These are phyloP conservation scores for Eragrostis curvula DNA, from an alignment of 176 grass and related monocot genomes.

Conservation along the genomic window DNA sequence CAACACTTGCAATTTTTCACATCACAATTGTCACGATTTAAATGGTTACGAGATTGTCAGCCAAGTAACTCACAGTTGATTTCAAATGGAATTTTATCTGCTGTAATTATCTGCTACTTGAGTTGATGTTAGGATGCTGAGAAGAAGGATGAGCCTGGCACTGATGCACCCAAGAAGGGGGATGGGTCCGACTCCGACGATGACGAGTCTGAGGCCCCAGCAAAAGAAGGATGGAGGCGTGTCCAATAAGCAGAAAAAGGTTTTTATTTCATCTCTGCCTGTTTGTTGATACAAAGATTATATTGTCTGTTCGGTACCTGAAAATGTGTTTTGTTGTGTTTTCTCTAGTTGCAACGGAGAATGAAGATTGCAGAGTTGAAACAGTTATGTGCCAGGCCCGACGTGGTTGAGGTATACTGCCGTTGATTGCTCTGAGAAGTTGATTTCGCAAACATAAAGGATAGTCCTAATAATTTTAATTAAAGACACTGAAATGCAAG, in stretches of 20 bases:
- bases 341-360: conserved; percentile 63
- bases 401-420: conserved; percentile 72
- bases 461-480: too few species aligned
- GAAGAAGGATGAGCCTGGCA: conserved; percentile 61
- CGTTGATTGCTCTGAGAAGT: too few species aligned
- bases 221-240: conserved; percentile 77
- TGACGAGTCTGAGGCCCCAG: conserved; percentile 56
- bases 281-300: not conserved
- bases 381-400: conserved; percentile 72
- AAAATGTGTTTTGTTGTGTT: not conserved
- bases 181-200: conserved; percentile 65
- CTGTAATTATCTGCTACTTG: not conserved
- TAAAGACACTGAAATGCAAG: too few species aligned
- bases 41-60: not conserved
- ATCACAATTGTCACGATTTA: too few species aligned
- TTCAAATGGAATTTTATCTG: not conserved
- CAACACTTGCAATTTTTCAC: not conserved
- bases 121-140: conserved; percentile 50
- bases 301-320: not conserved
- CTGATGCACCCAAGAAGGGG: conserved; percentile 55
- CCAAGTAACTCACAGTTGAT: too few species aligned
- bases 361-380: conserved; percentile 93
- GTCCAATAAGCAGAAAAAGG: conserved; percentile 88
- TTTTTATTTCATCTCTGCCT: conserved; percentile 3
- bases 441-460: too few species aligned